Evolutionary conservation across 345 rosid species (phyloP).

Genomic region (Cardamine occulta): DNA sequence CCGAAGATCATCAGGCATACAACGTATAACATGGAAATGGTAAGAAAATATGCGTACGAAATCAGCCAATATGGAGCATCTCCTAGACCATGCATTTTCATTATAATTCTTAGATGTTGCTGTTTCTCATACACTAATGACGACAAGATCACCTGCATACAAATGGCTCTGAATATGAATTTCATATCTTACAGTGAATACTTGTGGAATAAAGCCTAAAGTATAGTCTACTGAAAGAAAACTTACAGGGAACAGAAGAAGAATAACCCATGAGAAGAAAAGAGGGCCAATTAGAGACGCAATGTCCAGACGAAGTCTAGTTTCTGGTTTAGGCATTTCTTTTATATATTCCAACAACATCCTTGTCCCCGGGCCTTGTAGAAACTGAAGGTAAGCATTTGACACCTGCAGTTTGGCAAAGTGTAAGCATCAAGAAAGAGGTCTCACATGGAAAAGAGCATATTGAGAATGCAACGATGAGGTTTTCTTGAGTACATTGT

Average conservation of each 20-base stretch:
- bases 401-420: constrained; percentile 59
- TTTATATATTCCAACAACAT: constrained; percentile 72
- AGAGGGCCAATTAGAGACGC: constrained; percentile 84
- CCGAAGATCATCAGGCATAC: constrained; percentile 80
- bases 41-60: constrained; percentile 79
- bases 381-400: constrained; percentile 74
- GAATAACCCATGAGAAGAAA: constrained; percentile 62
- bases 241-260: constrained; percentile 92
- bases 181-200: neutral
- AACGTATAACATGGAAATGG: constrained; percentile 68
- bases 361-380: constrained; percentile 58
- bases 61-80: constrained; percentile 97
- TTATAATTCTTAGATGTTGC: constrained; percentile 83
- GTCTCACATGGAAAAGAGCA: neutral
- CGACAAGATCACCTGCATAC: constrained; percentile 68
- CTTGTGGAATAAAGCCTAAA: constrained; percentile 11
- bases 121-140: constrained; percentile 87
- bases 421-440: constrained; percentile 48
- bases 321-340: constrained; percentile 77
- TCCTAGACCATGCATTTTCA: constrained; percentile 99
- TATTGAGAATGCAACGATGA: constrained; percentile 11
- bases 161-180: constrained; percentile 7
- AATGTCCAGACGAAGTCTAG: constrained; percentile 56
- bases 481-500: constrained; percentile 6
- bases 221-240: neutral